Base-by-base conservation (phyloP, 495 filamentous ascomycete species). In the Neurospora sp. region DNA sequence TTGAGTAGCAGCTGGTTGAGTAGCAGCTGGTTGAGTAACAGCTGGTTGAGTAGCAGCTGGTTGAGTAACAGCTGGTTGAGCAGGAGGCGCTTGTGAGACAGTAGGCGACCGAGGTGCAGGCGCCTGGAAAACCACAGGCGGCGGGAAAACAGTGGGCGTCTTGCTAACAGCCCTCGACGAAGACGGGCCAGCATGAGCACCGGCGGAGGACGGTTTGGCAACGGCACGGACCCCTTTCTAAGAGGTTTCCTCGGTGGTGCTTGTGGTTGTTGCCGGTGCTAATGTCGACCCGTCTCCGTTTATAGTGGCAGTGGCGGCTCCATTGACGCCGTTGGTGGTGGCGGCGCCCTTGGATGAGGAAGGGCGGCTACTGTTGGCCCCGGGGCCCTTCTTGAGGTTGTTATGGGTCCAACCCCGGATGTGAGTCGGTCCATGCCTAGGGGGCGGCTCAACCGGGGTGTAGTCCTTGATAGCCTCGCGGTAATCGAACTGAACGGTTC, bases 341-440 rank as follows among this genome's bases (percentile, higher is more conserved):
- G 44, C 41, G 12, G 74, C 65, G n/a, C 69, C 71, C 35, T 72
- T 74, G 35, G 73, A 61, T 18, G 73, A 69, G 31, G 42, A 27
- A 4, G 31, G 42, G 10, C 38, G 31, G 14, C 27, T 20, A n/a
- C n/a, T 22, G 14, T 37, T 18, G 39, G 27, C 42, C 44, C 71
- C 46, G n/a, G 16, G 74, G 69, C 40, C 70, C 71, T 77, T 81
- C 69, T 79, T 74, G 37, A 81, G 76, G 68, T 84, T 84, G 73
- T 85, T 85, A 10, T 85, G 81, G n/a, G 81, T 82, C 85, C 85
- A 86, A 8, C 84, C 85, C 22, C 85, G 72, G n/a, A 86, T 85
- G 18, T 80, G 80, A 4, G 82, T 85, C 0, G 85, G 84, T 0
- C 85, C 85, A 14, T 78, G 80, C 12, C 78, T 77, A 7, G 84